These are phyloP conservation scores for Leptosphaerulina australis DNA, from an alignment of 2,329 filamentous ascomycete genomes.

Conservation along the genomic window DNA sequence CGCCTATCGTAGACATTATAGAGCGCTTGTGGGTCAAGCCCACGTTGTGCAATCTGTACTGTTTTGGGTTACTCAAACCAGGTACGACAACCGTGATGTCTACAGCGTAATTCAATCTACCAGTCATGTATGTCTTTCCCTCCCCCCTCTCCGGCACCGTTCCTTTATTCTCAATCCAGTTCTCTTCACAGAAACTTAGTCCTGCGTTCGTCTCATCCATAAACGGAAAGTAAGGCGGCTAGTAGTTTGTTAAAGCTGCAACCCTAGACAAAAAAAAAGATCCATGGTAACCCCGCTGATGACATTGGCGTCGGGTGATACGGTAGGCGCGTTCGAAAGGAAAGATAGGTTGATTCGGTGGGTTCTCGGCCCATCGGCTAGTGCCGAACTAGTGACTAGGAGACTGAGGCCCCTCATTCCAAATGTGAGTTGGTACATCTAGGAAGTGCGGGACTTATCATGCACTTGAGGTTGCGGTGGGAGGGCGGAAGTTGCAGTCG, in stretches of 20 bases:
- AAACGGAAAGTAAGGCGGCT: background rate
- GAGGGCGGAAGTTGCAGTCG: slow-evolving; percentile 36
- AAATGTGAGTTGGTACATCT: slow-evolving; percentile 20
- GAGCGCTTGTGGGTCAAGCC: slow-evolving; percentile 5
- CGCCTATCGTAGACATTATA: slow-evolving; percentile 2
- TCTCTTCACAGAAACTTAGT: background rate
- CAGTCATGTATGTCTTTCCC: slow-evolving; percentile 28
- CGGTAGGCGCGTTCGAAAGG: slow-evolving; percentile 10
- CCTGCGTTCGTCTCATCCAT: background rate
- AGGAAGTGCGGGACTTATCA: slow-evolving; percentile 34
- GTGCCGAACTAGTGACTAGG: slow-evolving; percentile 34
- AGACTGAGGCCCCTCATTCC: slow-evolving; percentile 30
- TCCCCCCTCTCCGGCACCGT: slow-evolving; percentile 3
- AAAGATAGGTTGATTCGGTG: slow-evolving; percentile 13
- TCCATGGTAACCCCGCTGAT: slow-evolving; percentile 2
- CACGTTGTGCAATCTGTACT: slow-evolving; percentile 24
- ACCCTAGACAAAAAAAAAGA: slow-evolving; percentile 11
- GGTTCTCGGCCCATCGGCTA: slow-evolving; percentile 38
- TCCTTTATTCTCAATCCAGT: slow-evolving; percentile 9
- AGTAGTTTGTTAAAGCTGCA: slow-evolving; percentile 39
- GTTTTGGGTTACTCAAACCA: slow-evolving; percentile 18
- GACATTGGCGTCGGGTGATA: slow-evolving; percentile 16
- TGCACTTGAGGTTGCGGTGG: slow-evolving; percentile 31
- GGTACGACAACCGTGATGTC: slow-evolving; percentile 17
- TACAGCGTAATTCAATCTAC: slow-evolving; percentile 33